Evolutionary conservation across 2,329 filamentous ascomycete species (phyloP), one percentile per base, ranked within the genome.

Genomic region (Fusarium longipes): DNA sequence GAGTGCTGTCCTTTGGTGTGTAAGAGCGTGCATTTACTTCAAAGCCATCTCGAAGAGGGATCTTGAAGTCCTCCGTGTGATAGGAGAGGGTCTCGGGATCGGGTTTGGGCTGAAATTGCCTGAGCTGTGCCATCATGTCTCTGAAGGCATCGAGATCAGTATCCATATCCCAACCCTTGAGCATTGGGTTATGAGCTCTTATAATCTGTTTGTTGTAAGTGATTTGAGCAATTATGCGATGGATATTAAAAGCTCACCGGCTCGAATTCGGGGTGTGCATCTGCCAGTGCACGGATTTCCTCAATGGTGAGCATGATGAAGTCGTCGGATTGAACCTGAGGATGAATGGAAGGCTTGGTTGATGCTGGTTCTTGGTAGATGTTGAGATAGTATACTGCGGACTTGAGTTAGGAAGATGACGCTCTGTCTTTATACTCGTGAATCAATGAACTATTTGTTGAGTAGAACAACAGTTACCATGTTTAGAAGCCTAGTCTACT

Each of bases 221-320:
- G 40, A 20, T 5, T 9, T 11, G 29, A 18, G 35, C 30, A 35
- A 10, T 8, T 38, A 2, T n/a, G 22, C 14, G n/a, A 3, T 14
- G 14, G 14, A 14, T 24, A 9, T 29, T 5, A 12, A 27, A 15
- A 22, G 40, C 63, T 54, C 8, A 67, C 65, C 25, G 65, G 38
- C 36, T 65, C 53, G 57, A 63, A 44, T 65, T 73, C 40, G n/a
- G 67, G 60, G 35, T 72, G 54, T 1, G 67, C 61, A 22, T 71
- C 40, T 14, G 49, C 59, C 14, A 75, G 68, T 2, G 71, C 68
- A 25, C 58, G 44, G 14, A 47, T 73, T 36, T 75, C 70, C 30
- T 76, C 66, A 12, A 75, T 35, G 2, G 68, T 66, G 43, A 74
- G 54, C 74, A 74, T 76, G 9, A 32, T 63, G 30, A 25, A 25